Evolutionary conservation across 805 yeast genomes (phyloP), one percentile per base, ranked within the genome.

Genomic region (Nakazawaea pomicola): DNA sequence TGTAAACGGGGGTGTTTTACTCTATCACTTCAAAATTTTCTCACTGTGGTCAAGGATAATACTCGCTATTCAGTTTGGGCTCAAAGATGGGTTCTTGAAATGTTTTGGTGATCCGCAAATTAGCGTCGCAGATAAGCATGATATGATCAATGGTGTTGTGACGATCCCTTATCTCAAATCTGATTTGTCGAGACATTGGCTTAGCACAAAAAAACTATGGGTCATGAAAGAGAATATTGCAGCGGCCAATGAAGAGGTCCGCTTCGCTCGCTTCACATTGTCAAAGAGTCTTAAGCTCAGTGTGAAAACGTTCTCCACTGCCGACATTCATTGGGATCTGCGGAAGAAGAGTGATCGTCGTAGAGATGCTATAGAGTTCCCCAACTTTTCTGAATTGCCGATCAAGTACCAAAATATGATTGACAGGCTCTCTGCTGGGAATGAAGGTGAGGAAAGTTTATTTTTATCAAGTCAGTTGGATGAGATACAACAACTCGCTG

Each of bases 21-120:
- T 50, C 45, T 23, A 28, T 51, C 29, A 31, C 3, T 63, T 67
- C 42, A 20, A 55, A 16, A 45, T 67, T 1, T 50, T 56, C 28
- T 65, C 71, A 0, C 49, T 48, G 33, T 37, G 42, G 5, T 41
- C 50, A 4, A 55, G 55, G 2, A 41, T 65, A n/a, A 50, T 55
- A 4, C 53, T 59, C 23, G 53, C 51, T 9, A 46, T 60, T 18
- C 59, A 62, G 12, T 53, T 68, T 36, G 61, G 57, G 4, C 20
- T 54, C 14, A 37, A 38, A 6, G 46, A 52, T 15, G 56, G 48
- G 2, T 38, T 41, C 1, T 58, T 56, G 1, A 48, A 44, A 46
- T 48, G 49, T 33, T 32, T 54, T 11, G 41, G 49, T 28, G 61
- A 58, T 43, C 41, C 39, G n/a, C n/a, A n/a, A n/a, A n/a, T n/a